Conservation (phyloP, 2,329 filamentous ascomycete genomes). For the Pseudogymnoascus sp. region DNA sequence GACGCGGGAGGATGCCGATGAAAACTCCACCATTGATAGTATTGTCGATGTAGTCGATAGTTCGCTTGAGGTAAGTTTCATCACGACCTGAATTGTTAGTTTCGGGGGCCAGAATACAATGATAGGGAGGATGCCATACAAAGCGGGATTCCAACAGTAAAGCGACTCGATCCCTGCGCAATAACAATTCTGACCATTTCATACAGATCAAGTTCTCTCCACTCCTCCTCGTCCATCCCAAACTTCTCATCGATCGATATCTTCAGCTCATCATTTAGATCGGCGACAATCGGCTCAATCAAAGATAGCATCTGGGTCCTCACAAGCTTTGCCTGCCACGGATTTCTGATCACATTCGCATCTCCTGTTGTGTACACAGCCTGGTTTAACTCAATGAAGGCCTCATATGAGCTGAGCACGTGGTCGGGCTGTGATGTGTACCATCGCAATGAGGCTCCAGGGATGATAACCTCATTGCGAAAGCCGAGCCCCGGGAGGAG, state of each 20-base stretch:
- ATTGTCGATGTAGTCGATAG: slow-evolving; percentile 27
- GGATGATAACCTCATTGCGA: slow-evolving; percentile 38
- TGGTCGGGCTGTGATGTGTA: slow-evolving; percentile 34
- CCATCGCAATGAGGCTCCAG: slow-evolving; percentile 35
- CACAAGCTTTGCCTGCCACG: slow-evolving; percentile 29
- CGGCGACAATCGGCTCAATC: slow-evolving; percentile 21
- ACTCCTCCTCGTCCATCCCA: slow-evolving; percentile 21
- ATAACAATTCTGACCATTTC: slow-evolving; percentile 25
- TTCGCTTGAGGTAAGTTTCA: slow-evolving; percentile 29
- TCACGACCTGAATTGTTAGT: slow-evolving; percentile 19
- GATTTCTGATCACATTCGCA: slow-evolving; percentile 28
- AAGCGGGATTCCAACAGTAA: slow-evolving; percentile 26
- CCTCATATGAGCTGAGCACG: slow-evolving; percentile 29
- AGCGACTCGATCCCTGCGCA: slow-evolving; percentile 24
- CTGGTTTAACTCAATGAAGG: slow-evolving; percentile 35
- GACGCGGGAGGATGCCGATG: slow-evolving; percentile 26
- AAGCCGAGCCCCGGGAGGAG: slow-evolving; percentile 36
- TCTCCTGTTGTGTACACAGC: slow-evolving; percentile 34
- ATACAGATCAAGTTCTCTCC: slow-evolving; percentile 23
- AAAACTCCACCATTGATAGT: slow-evolving; percentile 31
- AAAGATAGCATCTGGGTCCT: slow-evolving; percentile 17
- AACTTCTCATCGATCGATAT: slow-evolving; percentile 22
- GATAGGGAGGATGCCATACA: slow-evolving; percentile 18
- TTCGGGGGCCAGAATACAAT: slow-evolving; percentile 12
- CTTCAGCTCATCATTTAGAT: slow-evolving; percentile 22